Base-by-base conservation (phyloP, 2,329 filamentous ascomycete species). In the Alternaria novae-zelandiae region DNA sequence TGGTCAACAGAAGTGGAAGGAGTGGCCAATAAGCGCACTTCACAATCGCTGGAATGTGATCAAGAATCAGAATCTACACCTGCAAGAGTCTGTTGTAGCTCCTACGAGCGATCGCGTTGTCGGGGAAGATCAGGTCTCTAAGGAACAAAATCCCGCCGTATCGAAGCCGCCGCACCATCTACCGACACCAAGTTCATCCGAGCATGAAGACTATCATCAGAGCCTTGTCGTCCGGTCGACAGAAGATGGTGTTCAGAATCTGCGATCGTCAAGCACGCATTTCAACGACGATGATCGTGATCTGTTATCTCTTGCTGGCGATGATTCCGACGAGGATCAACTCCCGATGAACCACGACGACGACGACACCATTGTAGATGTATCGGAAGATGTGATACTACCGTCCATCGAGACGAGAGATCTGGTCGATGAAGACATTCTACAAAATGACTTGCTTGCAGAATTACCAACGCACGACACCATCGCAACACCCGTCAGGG, bases 221-320 rank as follows among this genome's bases (percentile, higher is more conserved):
- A 6, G 21, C 6, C 36, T 51, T 7, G 23, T 57, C 9, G 23
- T 57, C 9, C 43, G 54, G 25, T 30, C 32, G 17, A 44, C 13
- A 10, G 13, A 28, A 17, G 20, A 17, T 13, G 28, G 11, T 1
- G 6, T 23, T 12, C 36, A 50, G 4, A 32, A 63, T 11, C 25
- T 49, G 3, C 41, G 68, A n/a, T 64, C 69, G 3, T 70, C 72
- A 4, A 70, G 66, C 25, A 63, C 56, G 4, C 69, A 74, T 25
- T 77, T 65, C 44, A 65, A 76, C 25, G 68, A 75, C 5, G 75
- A 77, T 17, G 74, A 78, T 11, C 67, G 63, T 5, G 74, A 76
- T 4, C 56, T 76, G 2, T 50, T 77, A 9, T 77, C 75, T 3
- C 41, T 78, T 11, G 69, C 67, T 12, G 70, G 67, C 21, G 54